A percentile compares a stretch with the other conserved stretches of the same genome.
These are phyloP conservation scores for Coniella vitis DNA, from an alignment of 2,329 filamentous ascomycete genomes.

Conservation along the genomic window DNA sequence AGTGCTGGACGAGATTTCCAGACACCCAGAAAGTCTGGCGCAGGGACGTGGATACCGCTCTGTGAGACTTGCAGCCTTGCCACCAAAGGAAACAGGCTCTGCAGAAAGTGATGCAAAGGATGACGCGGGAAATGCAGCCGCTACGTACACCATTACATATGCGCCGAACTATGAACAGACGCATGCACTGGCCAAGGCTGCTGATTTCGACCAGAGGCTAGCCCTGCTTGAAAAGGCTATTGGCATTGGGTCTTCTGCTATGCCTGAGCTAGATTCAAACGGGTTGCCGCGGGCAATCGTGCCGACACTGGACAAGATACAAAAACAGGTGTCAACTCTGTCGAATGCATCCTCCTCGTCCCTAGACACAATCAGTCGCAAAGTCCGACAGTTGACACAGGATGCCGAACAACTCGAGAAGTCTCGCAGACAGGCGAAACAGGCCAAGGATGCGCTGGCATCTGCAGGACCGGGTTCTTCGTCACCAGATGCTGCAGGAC, in stretches of 20 bases:
- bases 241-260: constrained; percentile 65
- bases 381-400: constrained; percentile 61
- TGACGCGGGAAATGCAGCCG: constrained; percentile 24
- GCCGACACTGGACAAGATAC: constrained; percentile 72
- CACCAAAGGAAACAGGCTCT: constrained; percentile 14
- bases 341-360: constrained; percentile 65
- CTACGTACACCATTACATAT: constrained; percentile 60
- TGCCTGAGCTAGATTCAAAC: constrained; percentile 54
- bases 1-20: constrained; percentile 60
- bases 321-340: constrained; percentile 72
- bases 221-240: constrained; percentile 72
- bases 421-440: constrained; percentile 54
- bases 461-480: constrained; percentile 28
- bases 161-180: constrained; percentile 58
- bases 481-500: constrained; percentile 27
- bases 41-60: constrained; percentile 21
- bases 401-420: constrained; percentile 70
- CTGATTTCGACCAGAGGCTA: constrained; percentile 81
- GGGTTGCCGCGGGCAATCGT: constrained; percentile 63
- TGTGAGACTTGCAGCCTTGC: constrained; percentile 18
- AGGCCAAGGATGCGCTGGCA: constrained; percentile 52
- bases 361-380: constrained; percentile 63
- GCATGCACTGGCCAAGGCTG: constrained; percentile 70
- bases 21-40: constrained; percentile 22
- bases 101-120: constrained; percentile 19